Evolutionary conservation across 169 alveolate species (phyloP), one percentile per base, ranked within the genome.

Genomic region (Plasmodium fragile): DNA sequence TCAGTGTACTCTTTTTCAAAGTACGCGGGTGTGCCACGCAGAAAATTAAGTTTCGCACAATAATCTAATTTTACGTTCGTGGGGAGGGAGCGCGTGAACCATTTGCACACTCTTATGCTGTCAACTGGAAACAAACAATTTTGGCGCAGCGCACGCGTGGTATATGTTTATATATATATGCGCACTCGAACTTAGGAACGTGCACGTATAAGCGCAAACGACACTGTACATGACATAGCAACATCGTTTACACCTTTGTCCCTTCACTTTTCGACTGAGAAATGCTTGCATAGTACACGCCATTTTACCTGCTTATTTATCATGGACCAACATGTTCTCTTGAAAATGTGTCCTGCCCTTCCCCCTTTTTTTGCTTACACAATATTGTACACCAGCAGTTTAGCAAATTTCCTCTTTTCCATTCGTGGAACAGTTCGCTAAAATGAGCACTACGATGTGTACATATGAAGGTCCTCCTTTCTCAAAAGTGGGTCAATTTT

Each of bases 71-170:
- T 69, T 69, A 25, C 92, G 59, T 22, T 49, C 25, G 3, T 65
- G 30, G 30, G 73, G 28, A 41, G 45, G 65, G 69, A 71, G 85
- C 65, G 84, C 82, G 93, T 41, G 53, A 75, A 49, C 69, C 45
- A 75, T 73, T 85, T 85, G 92, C 82, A 83, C 92, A 83, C 92
- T 53, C 71, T 18, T 69, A 69, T 69, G 92, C 72, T 83, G 77
- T 83, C 77, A 83, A 41, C 73, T 83, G 45, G 52, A 70, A 41
- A 78, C 16, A 16, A 78, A 43, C 59, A 69, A 53, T 52, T 22
- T 49, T 18, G 22, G n/a, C 55, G 36, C 75, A 18, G 75, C 36
- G n/a, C 39, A 65, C 36, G 36, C 28, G 75, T 18, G 75, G 75
- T 25, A 28, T n/a, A 65, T 65, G n/a, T 18, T 7, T 4, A 28